Conservation (phyloP, 2,329 filamentous ascomycete species). For the Pseudogymnoascus sp. region DNA sequence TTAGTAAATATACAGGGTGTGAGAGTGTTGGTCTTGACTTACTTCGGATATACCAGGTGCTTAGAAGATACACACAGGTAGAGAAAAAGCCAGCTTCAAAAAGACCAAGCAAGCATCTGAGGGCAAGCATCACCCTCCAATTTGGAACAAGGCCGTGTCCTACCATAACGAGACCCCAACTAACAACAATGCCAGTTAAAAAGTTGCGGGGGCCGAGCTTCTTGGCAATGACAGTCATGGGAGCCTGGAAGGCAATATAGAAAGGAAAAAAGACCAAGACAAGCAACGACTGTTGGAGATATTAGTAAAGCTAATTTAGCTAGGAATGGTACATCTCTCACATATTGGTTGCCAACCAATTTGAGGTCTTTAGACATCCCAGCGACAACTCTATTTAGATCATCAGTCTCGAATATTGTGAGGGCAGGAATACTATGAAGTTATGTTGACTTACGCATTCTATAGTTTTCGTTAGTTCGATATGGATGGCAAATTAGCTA, state of each 20-base stretch:
- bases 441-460: neutral
- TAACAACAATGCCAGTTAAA: neutral
- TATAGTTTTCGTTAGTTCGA: neutral
- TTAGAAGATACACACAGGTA: constrained; percentile 26
- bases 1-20: neutral
- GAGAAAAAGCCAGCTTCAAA: constrained; percentile 25
- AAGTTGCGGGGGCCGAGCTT: neutral
- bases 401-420: neutral
- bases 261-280: neutral
- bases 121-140: constrained; percentile 32
- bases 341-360: constrained; percentile 1
- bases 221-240: neutral
- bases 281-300: neutral
- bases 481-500: neutral
- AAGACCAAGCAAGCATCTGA: constrained; percentile 37
- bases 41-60: constrained; percentile 25
- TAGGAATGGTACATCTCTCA: neutral
- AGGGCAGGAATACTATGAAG: neutral
- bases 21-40: neutral
- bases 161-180: neutral
- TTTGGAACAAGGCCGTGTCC: constrained; percentile 50
- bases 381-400: neutral
- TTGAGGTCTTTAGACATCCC: neutral
- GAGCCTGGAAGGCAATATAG: neutral
- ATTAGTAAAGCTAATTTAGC: neutral